phyloP scores from a whole-genome alignment of 225 moss, liverwort and hornwort genomes.

The Climacium dendroides region DNA sequence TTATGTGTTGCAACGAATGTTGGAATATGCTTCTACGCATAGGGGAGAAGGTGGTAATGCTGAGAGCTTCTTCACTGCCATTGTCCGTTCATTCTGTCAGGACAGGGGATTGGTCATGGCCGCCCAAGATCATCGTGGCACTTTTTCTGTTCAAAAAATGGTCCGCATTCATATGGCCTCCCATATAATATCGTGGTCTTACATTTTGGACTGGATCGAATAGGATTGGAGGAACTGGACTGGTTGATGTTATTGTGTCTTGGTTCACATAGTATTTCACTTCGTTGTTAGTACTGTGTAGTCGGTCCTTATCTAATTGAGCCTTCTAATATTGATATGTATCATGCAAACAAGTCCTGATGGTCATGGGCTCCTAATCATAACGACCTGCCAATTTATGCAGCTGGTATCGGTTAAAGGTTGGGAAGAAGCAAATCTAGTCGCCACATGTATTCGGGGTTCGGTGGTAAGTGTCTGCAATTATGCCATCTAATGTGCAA shows the following conservation, averaged over 20 bases:
- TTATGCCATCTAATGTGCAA: not conserved
- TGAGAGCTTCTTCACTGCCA: slow-evolving; percentile 45
- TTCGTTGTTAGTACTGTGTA: not conserved
- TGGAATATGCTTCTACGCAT: slow-evolving; percentile 40
- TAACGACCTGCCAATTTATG: not conserved
- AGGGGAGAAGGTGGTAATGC: slow-evolving; percentile 35
- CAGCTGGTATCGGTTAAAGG: slow-evolving; percentile 40
- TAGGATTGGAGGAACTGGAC: not conserved
- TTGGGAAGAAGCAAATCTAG: slow-evolving; percentile 34
- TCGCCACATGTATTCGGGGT: slow-evolving; percentile 33
- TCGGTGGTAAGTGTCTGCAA: slow-evolving; percentile 23
- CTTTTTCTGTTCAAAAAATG: slow-evolving; percentile 48
- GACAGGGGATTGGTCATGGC: slow-evolving; percentile 31
- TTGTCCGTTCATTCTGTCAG: slow-evolving; percentile 35
- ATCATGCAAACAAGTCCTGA: not conserved
- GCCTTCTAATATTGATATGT: not conserved
- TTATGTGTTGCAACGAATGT: slow-evolving; percentile 46
- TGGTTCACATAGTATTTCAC: not conserved
- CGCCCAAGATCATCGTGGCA: slow-evolving; percentile 39
- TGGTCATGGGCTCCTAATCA: not conserved
- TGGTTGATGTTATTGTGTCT: not conserved
- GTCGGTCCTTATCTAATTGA: not conserved
- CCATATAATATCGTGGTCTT: not conserved
- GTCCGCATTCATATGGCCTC: not conserved
- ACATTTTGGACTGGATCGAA: not conserved